A percentile compares a stretch with the other conserved stretches of the same genome.
phyloP scores from a whole-genome alignment of 2,329 filamentous ascomycete species.

The Neopestalotiopsis rosae region DNA sequence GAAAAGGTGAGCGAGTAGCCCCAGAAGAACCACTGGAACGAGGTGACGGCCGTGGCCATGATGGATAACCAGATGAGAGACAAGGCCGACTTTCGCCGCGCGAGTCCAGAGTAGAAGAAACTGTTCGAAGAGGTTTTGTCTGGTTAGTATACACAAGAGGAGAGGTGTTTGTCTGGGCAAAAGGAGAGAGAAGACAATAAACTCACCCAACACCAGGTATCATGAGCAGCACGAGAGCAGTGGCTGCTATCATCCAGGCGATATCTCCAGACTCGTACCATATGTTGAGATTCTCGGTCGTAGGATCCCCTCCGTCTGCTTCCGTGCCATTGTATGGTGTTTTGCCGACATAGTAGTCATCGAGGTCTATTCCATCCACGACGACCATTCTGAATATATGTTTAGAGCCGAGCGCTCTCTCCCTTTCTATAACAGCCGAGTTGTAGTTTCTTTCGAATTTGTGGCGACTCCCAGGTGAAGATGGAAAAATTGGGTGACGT shows the following conservation, averaged over 20 bases:
- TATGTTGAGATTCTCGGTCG: conserved; percentile 73
- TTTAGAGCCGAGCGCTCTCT: neutral
- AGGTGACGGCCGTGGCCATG: conserved; percentile 83
- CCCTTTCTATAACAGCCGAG: no score
- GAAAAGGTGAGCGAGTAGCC: conserved; percentile 85
- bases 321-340: conserved; percentile 69
- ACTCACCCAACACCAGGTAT: conserved; percentile 82
- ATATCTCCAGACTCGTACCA: conserved; percentile 87
- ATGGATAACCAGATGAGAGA: conserved; percentile 90
- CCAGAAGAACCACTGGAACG: conserved; percentile 97
- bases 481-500: neutral
- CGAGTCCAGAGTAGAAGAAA: conserved; percentile 93
- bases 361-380: conserved; percentile 46
- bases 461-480: neutral
- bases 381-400: conserved; percentile 36
- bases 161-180: neutral
- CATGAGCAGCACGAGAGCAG: conserved; percentile 87
- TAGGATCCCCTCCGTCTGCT: conserved; percentile 70
- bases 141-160: neutral
- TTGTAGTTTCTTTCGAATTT: neutral
- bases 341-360: conserved; percentile 49
- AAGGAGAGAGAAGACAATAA: conserved; percentile 7
- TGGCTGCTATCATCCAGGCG: conserved; percentile 81
- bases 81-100: conserved; percentile 85
- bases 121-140: conserved; percentile 31